phyloP scores from a whole-genome alignment of 2,329 filamentous ascomycete species.

The Waltergamsia citrina region DNA sequence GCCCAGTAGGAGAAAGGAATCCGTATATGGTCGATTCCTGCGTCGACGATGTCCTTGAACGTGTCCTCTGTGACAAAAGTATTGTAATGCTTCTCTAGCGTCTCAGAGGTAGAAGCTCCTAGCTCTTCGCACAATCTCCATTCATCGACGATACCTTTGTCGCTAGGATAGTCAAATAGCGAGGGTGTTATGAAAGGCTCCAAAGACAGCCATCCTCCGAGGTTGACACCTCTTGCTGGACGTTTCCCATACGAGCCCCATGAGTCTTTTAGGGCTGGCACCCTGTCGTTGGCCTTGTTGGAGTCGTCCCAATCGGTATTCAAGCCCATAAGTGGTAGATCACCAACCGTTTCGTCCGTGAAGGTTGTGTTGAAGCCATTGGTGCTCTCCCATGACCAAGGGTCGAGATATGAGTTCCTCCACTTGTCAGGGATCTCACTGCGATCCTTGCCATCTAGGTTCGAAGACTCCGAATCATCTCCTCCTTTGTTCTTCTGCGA shows the following conservation, averaged over 20 bases:
- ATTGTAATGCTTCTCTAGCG: slow-evolving; percentile 85
- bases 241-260: slow-evolving; percentile 70
- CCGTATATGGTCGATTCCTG: slow-evolving; percentile 92
- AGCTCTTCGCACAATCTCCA: slow-evolving; percentile 69
- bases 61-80: slow-evolving; percentile 78
- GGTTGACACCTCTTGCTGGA: slow-evolving; percentile 81
- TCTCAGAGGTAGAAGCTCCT: slow-evolving; percentile 54
- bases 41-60: slow-evolving; percentile 74
- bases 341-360: slow-evolving; percentile 74
- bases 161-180: slow-evolving; percentile 62
- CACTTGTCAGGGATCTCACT: slow-evolving; percentile 54
- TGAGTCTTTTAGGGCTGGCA: slow-evolving; percentile 63
- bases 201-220: slow-evolving; percentile 88
- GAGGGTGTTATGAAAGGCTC: slow-evolving; percentile 96
- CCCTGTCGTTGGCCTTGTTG: slow-evolving; percentile 64
- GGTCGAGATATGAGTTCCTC: slow-evolving; percentile 72
- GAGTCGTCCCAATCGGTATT: slow-evolving; percentile 81
- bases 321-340: slow-evolving; percentile 84
- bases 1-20: slow-evolving; percentile 97
- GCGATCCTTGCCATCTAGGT: slow-evolving; percentile 41
- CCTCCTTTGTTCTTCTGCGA: slow-evolving; percentile 33
- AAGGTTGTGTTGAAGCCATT: slow-evolving; percentile 91
- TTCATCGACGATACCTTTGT: slow-evolving; percentile 71
- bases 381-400: slow-evolving; percentile 86
- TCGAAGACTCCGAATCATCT: slow-evolving; percentile 14